phyloP scores from a whole-genome alignment of 768 basidiomycete genomes.

The Xerocomus spinulosus region DNA sequence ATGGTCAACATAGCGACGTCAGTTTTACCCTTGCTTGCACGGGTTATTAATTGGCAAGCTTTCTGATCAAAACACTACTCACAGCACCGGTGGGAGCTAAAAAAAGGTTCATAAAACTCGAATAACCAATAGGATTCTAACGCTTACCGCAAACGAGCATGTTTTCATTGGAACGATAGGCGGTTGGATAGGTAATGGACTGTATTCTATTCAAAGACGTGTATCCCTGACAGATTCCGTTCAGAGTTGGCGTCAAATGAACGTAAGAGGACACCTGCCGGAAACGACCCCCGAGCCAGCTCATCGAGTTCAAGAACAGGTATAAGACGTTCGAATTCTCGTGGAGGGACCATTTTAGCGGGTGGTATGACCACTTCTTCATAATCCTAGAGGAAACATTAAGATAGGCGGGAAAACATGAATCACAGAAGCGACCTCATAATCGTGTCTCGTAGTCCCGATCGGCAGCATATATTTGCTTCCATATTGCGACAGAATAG shows the following conservation, averaged over 20 bases:
- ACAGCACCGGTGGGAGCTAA: conserved; percentile 97
- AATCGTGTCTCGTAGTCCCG: conserved; percentile 65
- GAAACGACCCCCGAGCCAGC: conserved; percentile 77
- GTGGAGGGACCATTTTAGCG: conserved; percentile 70
- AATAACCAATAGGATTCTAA: background rate
- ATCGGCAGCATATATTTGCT: conserved; percentile 77
- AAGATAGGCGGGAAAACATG: conserved; percentile 1
- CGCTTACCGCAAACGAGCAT: conserved; percentile 59
- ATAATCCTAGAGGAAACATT: conserved; percentile 52
- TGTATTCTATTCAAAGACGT: conserved; percentile 87
- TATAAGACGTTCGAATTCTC: conserved; percentile 64
- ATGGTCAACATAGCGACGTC: conserved; percentile 95
- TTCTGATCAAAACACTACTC: conserved; percentile 28
- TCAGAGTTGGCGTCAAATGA: background rate
- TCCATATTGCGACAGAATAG: conserved; percentile 63
- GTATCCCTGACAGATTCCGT: conserved; percentile 59
- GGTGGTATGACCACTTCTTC: conserved; percentile 92
- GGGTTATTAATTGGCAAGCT: conserved; percentile 2
- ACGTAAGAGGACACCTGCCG: conserved; percentile 43
- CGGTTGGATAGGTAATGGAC: conserved; percentile 89
- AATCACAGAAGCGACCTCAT: conserved; percentile 49
- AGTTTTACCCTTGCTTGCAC: conserved; percentile 80
- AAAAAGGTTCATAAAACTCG: background rate
- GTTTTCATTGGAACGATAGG: conserved; percentile 95
- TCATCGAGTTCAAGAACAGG: conserved; percentile 68